phyloP scores from a whole-genome alignment of 176 grass and related monocot species.

The Carex scoparia region DNA sequence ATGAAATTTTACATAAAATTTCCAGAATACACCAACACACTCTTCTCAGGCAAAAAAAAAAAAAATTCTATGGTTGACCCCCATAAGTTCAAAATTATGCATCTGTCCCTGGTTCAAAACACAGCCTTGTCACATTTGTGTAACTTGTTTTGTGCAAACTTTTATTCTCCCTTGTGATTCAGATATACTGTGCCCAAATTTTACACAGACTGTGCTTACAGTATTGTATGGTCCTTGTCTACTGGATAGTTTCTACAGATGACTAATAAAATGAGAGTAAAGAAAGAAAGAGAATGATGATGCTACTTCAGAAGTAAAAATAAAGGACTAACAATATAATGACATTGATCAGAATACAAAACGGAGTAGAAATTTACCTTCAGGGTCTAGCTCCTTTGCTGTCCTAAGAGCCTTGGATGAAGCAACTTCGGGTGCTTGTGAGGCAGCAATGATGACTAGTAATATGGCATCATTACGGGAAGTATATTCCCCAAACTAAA shows the following conservation, averaged over 20 bases:
- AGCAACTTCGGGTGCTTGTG: constrained; percentile 67
- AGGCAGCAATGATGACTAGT: constrained; percentile 66
- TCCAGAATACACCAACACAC: background rate
- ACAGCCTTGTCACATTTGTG: background rate
- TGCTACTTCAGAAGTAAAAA: background rate
- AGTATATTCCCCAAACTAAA: constrained; percentile 57
- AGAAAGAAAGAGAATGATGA: background rate
- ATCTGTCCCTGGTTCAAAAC: background rate
- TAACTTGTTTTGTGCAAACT: background rate
- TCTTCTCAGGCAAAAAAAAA: background rate
- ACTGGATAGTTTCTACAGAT: background rate
- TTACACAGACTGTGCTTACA: background rate
- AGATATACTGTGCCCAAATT: background rate
- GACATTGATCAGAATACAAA: background rate
- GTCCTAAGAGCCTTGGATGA: constrained; percentile 70
- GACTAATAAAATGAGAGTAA: background rate
- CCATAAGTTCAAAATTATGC: background rate
- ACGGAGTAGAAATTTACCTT: constrained; percentile 38
- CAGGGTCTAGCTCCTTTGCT: constrained; percentile 69
- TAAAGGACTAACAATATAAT: background rate
- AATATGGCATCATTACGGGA: constrained; percentile 66
- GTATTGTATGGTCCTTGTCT: background rate
- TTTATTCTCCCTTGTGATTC: background rate
- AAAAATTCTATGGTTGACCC: background rate
- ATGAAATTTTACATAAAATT: too few relatives aligned